Base-by-base conservation (phyloP, 2,329 filamentous ascomycete genomes). In the Decorospora gaudefroyi region DNA sequence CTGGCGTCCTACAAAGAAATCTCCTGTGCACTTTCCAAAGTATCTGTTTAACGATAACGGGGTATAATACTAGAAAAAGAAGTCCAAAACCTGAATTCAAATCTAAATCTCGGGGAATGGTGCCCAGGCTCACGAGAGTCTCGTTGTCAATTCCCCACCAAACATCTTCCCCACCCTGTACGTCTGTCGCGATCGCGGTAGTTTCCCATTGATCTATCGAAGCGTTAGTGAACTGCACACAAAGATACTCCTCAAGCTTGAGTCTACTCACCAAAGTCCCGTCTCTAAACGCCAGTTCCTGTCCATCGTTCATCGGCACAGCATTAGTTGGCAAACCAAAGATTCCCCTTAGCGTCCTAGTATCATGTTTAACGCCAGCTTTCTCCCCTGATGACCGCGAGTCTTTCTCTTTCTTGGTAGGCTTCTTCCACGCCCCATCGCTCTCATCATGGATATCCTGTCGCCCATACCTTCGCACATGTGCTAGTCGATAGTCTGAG, bases 261-360 rank as follows among this genome's bases (percentile, higher is more conserved):
- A 11, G 13, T 17, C 1, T n/a, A 42, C 56, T 49, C 45, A 62
- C 58, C 38, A 57, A 21, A 8, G 52, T 59, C 3, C 51, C 56
- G 23, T 68, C 61, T 12, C 62, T 44, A 37, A 66, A 68, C 16
- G 61, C 61, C 26, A 68, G 35, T 25, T 58, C 55, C 8, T 61
- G 53, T 7, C 55, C 57, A 11, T 65, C 55, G 31, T 61, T 54
- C 38, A 61, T 64, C 10, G 61, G 62, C 15, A 62, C 50, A 7
- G 57, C 29, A 19, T 62, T 58, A 3, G 49, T 27, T 4, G 64
- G 64, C 8, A 66, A 28, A 18, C 46, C 39, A 15, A 66, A 56
- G 7, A 59, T 25, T 16, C 63, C 46, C 22, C 48, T 32, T 15
- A 59, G 16, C 9, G 43, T 52, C 16, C 13, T 29, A 4, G 12